Conservation (phyloP, 2,329 filamentous ascomycete genomes). For the Claviceps digitariae region DNA sequence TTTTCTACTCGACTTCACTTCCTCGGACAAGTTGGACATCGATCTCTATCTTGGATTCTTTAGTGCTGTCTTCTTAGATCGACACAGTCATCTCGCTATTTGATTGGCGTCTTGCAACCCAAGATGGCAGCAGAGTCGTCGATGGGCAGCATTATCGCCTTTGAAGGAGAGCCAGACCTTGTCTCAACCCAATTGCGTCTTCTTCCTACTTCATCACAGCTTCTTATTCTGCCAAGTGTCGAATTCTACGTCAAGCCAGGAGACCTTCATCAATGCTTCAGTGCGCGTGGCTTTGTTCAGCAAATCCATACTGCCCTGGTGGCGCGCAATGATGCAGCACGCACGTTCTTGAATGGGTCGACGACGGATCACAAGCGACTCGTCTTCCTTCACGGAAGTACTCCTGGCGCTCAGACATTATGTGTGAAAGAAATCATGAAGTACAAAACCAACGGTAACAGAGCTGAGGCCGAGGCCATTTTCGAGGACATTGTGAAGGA, state of each 20-base stretch:
- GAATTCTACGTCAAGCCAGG: slow-evolving; percentile 3
- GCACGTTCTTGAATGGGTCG: slow-evolving; percentile 35
- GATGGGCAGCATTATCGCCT: slow-evolving; percentile 40
- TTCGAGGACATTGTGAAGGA: slow-evolving; percentile 37
- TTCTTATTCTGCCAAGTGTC: slow-evolving; percentile 39
- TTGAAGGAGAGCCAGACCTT: slow-evolving; percentile 42
- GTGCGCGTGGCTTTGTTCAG: slow-evolving; percentile 27
- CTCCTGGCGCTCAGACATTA: slow-evolving; percentile 36
- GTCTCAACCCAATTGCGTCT: slow-evolving; percentile 47
- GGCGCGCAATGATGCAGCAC: slow-evolving; percentile 33
- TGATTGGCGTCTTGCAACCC: neutral
- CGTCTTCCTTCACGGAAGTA: slow-evolving; percentile 48
- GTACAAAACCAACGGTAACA: slow-evolving; percentile 35
- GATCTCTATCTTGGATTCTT: neutral
- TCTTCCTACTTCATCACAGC: slow-evolving; percentile 43
- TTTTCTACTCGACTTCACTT: neutral
- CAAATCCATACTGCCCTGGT: slow-evolving; percentile 36
- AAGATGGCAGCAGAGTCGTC: slow-evolving; percentile 8
- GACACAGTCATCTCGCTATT: neutral
- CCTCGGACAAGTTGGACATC: neutral
- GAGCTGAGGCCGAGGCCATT: slow-evolving; percentile 33
- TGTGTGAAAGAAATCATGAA: slow-evolving; percentile 43
- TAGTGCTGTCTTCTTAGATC: neutral
- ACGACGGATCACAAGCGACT: slow-evolving; percentile 35
- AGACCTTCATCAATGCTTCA: slow-evolving; percentile 9